Evolutionary conservation across 2,329 filamentous ascomycete genomes (phyloP), one percentile per base, ranked within the genome.

Genomic region (Clarireedia homoeocarpa): DNA sequence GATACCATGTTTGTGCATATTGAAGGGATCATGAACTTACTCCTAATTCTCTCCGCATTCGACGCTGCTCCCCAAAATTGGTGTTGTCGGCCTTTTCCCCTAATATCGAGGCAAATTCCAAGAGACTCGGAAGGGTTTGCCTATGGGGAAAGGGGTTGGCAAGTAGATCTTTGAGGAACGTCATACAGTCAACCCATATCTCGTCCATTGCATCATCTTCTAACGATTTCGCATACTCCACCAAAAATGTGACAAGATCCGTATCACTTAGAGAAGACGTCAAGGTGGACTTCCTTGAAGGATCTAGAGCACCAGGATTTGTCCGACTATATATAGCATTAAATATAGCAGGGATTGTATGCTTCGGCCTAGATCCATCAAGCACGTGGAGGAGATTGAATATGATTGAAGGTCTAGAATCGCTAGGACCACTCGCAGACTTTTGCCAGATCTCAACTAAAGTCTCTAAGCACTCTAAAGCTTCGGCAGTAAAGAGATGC

Each of bases 141-240:
- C 94, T 81, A 72, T 99, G 92, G 2, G 94, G 94, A 66, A 99
- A 90, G 1, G 94, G 95, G 67, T 99, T 99, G 24, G 86, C 84
- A 27, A 99, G 77, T 27, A 99, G 81, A 68, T 99, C 95, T 61
- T 85, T 87, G 58, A 97, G 72, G 70, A 99, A 99, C 0, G 86
- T 82, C 66, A 91, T 90, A 70, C 92, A 99, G 69, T 99, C 92
- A 42, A 85, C 80, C 94, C 94, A 99, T 49, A 99, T 96, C 71
- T 99, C 94, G 66, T 99, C 94, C 80, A 96, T 92, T 15, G 94
- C 88, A 74, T 99, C 94, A 66, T 99, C 94, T 67, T 99, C 94
- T 12, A 97, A 77, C 0, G 91, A 94, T 30, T 82, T 82, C 0
- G 91, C 86, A 70, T 99, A 99, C 60, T 94, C 88, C 6, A 96